Percentiles rank a stretch among this genome's conserved stretches.
phyloP scores from a whole-genome alignment of 306 rosid genomes.

The Cyamopsis tetragonoloba region DNA sequence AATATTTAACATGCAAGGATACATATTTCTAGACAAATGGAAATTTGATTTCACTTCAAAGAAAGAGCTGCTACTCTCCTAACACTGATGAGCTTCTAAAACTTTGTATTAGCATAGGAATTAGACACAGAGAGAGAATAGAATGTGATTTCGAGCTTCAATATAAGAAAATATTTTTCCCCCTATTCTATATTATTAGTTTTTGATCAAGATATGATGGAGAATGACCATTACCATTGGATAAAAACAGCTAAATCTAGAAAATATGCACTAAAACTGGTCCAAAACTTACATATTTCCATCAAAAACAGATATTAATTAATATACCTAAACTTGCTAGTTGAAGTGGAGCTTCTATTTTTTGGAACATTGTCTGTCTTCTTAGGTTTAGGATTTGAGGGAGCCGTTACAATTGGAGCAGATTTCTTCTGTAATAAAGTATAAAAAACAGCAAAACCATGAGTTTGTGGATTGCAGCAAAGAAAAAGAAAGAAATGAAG shows the following conservation, averaged over 20 bases:
- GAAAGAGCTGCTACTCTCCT: neutral
- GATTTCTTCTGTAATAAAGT: slow-evolving; percentile 43
- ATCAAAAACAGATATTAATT: slow-evolving; percentile 12
- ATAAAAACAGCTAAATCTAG: neutral
- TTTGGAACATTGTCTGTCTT: slow-evolving; percentile 53
- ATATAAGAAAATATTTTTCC: slow-evolving; percentile 2
- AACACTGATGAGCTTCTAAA: neutral
- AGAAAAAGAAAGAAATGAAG: neutral
- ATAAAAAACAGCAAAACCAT: slow-evolving; percentile 8
- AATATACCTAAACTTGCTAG: slow-evolving; percentile 67
- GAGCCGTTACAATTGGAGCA: slow-evolving; percentile 42
- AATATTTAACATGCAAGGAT: neutral
- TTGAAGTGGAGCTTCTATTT: slow-evolving; percentile 68
- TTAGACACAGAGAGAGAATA: neutral
- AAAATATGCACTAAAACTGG: slow-evolving; percentile 14
- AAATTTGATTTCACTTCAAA: slow-evolving; percentile 2
- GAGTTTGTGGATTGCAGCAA: slow-evolving; percentile 8
- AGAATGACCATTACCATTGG: neutral
- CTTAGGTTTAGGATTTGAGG: slow-evolving; percentile 66
- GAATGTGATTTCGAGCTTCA: slow-evolving; percentile 13
- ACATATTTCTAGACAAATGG: neutral
- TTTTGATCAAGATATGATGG: slow-evolving; percentile 5
- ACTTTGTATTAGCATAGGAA: neutral
- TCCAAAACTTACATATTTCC: slow-evolving; percentile 19
- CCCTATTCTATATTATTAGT: neutral